Evolutionary conservation across 2,329 filamentous ascomycete species (phyloP).

Genomic region (Nothopassalora personata): DNA sequence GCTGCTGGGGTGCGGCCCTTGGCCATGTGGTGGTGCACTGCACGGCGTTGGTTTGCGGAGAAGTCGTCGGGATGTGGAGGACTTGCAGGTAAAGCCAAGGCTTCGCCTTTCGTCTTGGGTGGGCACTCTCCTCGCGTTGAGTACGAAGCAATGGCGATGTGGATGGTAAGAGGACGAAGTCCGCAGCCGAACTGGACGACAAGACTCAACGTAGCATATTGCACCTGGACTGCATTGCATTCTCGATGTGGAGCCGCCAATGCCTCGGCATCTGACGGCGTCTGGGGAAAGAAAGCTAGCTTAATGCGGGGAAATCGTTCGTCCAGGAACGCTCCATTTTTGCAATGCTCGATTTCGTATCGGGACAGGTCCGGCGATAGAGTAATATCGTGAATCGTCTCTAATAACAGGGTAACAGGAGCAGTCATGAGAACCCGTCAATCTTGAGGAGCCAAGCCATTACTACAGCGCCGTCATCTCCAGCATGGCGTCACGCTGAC

Average conservation of each 20-base stretch:
- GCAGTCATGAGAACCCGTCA: neutral
- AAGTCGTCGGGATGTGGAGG: neutral
- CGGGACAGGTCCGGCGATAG: too few relatives aligned
- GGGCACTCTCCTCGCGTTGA: neutral
- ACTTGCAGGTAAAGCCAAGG: neutral
- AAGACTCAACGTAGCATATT: too few relatives aligned
- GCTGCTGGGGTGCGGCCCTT: neutral
- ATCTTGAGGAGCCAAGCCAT: neutral
- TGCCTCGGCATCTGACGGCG: neutral
- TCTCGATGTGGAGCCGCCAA: neutral
- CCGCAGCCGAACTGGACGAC: too few relatives aligned
- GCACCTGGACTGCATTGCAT: too few relatives aligned
- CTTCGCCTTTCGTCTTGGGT: neutral
- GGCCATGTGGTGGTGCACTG: neutral
- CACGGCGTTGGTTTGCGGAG: neutral
- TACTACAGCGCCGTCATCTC: neutral
- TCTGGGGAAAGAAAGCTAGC: neutral
- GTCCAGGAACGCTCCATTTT: neutral
- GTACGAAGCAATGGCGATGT: neutral
- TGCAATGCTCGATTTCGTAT: neutral
- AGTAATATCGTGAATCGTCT: too few relatives aligned
- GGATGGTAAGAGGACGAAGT: neutral
- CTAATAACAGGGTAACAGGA: neutral
- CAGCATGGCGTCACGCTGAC: too few relatives aligned
- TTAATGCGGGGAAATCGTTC: neutral